Base-by-base conservation (phyloP, 192 early-diverging fungal species). In the Kappamyces sp. region DNA sequence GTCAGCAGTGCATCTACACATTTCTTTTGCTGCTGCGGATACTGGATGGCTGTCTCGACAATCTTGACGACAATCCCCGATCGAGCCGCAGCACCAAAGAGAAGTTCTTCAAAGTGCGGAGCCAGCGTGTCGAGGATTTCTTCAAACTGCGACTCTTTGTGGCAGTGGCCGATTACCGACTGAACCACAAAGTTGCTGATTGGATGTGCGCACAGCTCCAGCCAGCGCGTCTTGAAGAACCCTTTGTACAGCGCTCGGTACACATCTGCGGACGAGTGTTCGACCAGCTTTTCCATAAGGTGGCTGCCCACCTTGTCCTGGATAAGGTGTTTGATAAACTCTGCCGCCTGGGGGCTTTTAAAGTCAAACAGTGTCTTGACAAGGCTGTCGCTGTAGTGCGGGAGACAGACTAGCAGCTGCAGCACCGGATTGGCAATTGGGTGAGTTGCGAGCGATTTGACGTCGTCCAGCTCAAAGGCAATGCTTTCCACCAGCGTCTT, bases 111-210 rank as follows among this genome's bases (percentile, higher is more conserved):
- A 65, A 88, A 75, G 12, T 75, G 67, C 3, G 74, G 73, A 40
- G 63, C 60, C 1, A 85, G 63, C 47, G 88, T 84, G 3, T 80
- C 73, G 43, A 93, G 65, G 65, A 93, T 78, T 46, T 80, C 65
- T 41, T 76, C 73, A 3, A 87, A 68, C 66, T 89, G 85, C 0
- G 70, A 63, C 9, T 66, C 67, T 35, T 73, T 86, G 54, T 81
- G 74, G 40, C 74, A 84, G 52, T 86, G 68, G 39, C 70, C 70
- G 41, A 91, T 77, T 62, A 91, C 67, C 36, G 80, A 74, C 68
- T 93, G 91, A 9, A 93, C 86, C 1, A 93, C 89, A 73, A 90
- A 91, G 66, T 93, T 93, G 63, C 86, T 77, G 13, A 83, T 74
- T 34, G 83, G 85, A 64, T 91, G 80, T 40, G 68, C 59, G 44